These are phyloP conservation scores for Domatiomyces catenatus DNA, from an alignment of 2,329 filamentous ascomycete genomes.

Conservation along the genomic window DNA sequence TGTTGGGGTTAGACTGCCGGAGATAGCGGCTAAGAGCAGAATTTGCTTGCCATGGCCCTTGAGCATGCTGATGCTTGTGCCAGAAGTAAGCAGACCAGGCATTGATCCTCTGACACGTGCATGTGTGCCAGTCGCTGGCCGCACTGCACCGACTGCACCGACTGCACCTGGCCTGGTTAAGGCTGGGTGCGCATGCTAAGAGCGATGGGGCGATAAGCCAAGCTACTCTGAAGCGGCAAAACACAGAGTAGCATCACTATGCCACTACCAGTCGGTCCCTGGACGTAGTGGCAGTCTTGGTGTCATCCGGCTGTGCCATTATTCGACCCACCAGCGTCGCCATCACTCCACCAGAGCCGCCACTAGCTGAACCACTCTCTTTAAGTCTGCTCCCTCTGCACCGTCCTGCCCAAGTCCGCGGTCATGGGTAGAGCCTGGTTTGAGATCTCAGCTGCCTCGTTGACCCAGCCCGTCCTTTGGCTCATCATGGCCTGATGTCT, in stretches of 20 bases:
- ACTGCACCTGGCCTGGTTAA: too few relatives aligned
- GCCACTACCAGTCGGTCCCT: background rate
- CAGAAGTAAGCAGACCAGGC: too few relatives aligned
- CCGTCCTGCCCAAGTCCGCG: background rate
- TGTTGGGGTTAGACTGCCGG: too few relatives aligned
- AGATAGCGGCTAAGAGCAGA: too few relatives aligned
- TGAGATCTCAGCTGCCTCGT: background rate
- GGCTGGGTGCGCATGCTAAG: too few relatives aligned
- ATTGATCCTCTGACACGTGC: too few relatives aligned
- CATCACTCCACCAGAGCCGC: background rate
- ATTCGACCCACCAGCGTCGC: background rate
- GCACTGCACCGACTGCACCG: too few relatives aligned
- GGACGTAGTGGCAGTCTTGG: background rate
- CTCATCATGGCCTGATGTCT: background rate
- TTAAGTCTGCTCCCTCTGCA: background rate
- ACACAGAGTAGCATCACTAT: background rate
- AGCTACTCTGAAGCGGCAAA: background rate
- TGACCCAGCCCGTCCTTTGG: background rate
- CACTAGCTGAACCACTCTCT: background rate
- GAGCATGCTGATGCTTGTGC: too few relatives aligned
- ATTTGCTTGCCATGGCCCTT: too few relatives aligned
- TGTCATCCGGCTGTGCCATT: background rate
- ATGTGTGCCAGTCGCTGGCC: too few relatives aligned
- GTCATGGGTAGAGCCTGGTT: background rate
- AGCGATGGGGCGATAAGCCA: too few relatives aligned